These are phyloP conservation scores for Suillus paluster DNA, from an alignment of 768 basidiomycete species.

Conservation along the genomic window DNA sequence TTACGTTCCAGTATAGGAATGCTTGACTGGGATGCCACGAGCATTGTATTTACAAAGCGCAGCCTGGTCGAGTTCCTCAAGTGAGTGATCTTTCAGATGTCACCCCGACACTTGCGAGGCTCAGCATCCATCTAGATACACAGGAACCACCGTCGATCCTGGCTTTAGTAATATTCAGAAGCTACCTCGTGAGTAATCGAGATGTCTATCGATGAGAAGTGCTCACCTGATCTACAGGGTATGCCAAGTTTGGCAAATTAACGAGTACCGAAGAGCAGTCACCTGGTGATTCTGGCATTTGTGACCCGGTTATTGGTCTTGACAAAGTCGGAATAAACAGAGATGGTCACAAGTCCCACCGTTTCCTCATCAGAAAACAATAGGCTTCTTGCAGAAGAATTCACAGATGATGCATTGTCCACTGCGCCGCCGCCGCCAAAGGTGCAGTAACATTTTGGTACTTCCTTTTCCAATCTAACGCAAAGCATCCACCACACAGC, in stretches of 20 bases:
- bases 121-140: slow-evolving; percentile 54
- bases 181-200: slow-evolving; percentile 60
- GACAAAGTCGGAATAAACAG: slow-evolving; percentile 17
- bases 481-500: not conserved
- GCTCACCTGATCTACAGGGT: slow-evolving; percentile 48
- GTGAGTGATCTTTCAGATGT: slow-evolving; percentile 41
- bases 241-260: slow-evolving; percentile 71
- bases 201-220: not conserved
- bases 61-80: slow-evolving; percentile 77
- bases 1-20: slow-evolving; percentile 51
- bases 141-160: slow-evolving; percentile 76
- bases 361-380: slow-evolving; percentile 8
- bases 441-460: not conserved
- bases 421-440: slow-evolving; percentile 50
- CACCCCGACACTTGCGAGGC: slow-evolving; percentile 14
- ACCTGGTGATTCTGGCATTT: slow-evolving; percentile 18
- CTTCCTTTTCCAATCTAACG: not conserved
- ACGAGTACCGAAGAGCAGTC: slow-evolving; percentile 30
- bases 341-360: slow-evolving; percentile 13
- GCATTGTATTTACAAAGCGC: slow-evolving; percentile 81
- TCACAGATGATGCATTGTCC: slow-evolving; percentile 63
- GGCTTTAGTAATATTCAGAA: slow-evolving; percentile 76
- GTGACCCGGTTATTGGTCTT: slow-evolving; percentile 13
- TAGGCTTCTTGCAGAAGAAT: slow-evolving; percentile 34
- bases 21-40: slow-evolving; percentile 81